Evolutionary conservation across 1,139 yeast genomes (phyloP).

Genomic region (Candida sp.): DNA sequence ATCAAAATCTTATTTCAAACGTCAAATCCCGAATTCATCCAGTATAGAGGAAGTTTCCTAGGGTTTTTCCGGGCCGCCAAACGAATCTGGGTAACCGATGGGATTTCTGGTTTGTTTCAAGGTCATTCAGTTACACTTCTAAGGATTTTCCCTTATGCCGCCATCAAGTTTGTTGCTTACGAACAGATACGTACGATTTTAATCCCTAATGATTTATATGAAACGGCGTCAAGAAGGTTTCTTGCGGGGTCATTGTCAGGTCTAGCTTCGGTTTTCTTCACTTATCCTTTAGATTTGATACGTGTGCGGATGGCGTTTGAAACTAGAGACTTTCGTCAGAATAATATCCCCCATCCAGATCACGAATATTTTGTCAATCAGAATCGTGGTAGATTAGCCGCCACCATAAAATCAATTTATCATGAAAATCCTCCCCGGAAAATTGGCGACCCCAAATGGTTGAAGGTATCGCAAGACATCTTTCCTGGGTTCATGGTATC

Average conservation of each 20-base stretch:
- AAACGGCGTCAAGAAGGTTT: conserved; percentile 77
- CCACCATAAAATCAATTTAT: conserved; percentile 56
- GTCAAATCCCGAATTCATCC: conserved; percentile 80
- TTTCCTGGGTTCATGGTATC: conserved; percentile 36
- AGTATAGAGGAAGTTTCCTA: conserved; percentile 74
- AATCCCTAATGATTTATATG: conserved; percentile 72
- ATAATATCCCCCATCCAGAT: conserved; percentile 17
- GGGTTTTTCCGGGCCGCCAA: conserved; percentile 76
- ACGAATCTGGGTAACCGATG: conserved; percentile 66
- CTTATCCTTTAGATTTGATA: conserved; percentile 89
- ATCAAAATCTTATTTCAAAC: conserved; percentile 95
- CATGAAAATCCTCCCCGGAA: conserved; percentile 55
- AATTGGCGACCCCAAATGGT: conserved; percentile 35
- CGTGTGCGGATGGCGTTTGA: conserved; percentile 92
- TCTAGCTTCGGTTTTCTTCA: conserved; percentile 78
- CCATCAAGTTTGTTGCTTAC: conserved; percentile 95
- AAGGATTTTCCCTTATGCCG: conserved; percentile 95
- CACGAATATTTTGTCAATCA: conserved; percentile 20
- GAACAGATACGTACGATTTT: conserved; percentile 83
- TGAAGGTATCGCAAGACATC: conserved; percentile 27
- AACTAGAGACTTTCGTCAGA: conserved; percentile 43
- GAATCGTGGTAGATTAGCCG: conserved; percentile 51
- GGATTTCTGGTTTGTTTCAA: conserved; percentile 81
- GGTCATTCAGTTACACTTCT: conserved; percentile 94
- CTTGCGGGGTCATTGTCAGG: conserved; percentile 92